Percentiles rank a stretch among this genome's conserved stretches.
These are phyloP conservation scores for Exutisphaerella laricina DNA, from an alignment of 2,329 filamentous ascomycete genomes.

Conservation along the genomic window DNA sequence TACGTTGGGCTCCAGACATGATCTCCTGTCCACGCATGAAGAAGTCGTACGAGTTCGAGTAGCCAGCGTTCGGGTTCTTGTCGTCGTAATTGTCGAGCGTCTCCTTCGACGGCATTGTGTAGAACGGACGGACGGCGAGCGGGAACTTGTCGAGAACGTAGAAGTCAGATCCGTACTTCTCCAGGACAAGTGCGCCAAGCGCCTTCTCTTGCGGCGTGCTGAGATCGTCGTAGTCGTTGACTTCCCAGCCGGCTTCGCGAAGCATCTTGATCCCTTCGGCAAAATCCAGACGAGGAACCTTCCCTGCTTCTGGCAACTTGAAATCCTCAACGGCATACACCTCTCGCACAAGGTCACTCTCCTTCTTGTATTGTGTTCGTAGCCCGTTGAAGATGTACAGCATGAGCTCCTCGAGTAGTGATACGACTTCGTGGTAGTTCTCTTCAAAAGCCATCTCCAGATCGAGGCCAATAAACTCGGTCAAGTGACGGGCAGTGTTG, in stretches of 20 bases:
- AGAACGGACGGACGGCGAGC: conserved; percentile 80
- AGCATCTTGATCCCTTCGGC: conserved; percentile 72
- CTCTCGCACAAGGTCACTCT: conserved; percentile 66
- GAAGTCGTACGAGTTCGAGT: conserved; percentile 61
- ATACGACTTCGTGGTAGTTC: conserved; percentile 67
- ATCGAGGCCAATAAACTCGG: conserved; percentile 85
- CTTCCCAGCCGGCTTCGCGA: conserved; percentile 69
- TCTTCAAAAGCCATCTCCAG: conserved; percentile 83
- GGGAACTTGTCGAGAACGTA: conserved; percentile 98
- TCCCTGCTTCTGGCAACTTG: conserved; percentile 66
- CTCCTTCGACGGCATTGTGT: conserved; percentile 72
- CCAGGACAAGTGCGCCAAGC: conserved; percentile 77
- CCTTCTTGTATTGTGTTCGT: conserved; percentile 58
- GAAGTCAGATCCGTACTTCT: conserved; percentile 92
- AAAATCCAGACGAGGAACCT: conserved; percentile 71
- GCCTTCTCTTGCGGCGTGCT: conserved; percentile 76
- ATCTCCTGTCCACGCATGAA: conserved; percentile 68
- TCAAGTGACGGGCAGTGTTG: conserved; percentile 80
- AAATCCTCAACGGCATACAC: conserved; percentile 75
- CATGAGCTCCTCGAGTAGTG: conserved; percentile 67
- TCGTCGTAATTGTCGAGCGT: conserved; percentile 46
- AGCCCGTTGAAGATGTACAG: conserved; percentile 75
- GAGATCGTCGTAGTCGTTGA: conserved; percentile 73
- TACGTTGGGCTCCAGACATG: conserved; percentile 62
- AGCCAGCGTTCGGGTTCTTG: conserved; percentile 47